phyloP scores from a whole-genome alignment of 345 rosid species.

The Gossypium rotundifolium region DNA sequence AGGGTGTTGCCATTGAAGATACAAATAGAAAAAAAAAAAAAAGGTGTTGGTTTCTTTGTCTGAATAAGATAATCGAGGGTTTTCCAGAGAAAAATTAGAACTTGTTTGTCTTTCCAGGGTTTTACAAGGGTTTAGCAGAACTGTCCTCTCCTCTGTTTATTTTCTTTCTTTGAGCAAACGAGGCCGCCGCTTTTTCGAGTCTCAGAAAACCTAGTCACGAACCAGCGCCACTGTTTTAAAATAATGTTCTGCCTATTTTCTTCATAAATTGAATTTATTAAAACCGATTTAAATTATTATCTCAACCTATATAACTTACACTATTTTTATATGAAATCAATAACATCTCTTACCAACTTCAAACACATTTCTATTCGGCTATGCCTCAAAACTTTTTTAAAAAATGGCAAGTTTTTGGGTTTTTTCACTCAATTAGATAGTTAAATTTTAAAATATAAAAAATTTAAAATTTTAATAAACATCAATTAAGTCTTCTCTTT shows the following conservation, averaged over 20 bases:
- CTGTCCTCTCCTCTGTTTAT: neutral
- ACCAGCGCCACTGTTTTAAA: neutral
- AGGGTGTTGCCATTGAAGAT: slow-evolving; percentile 36
- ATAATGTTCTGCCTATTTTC: neutral
- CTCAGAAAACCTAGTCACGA: neutral
- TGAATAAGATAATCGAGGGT: neutral
- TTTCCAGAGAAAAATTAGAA: neutral
- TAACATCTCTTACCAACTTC: too few species aligned
- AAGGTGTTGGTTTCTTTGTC: neutral
- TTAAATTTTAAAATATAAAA: too few species aligned
- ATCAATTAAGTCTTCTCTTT: too few species aligned
- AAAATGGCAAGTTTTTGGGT: too few species aligned
- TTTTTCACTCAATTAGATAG: too few species aligned
- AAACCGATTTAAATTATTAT: too few species aligned
- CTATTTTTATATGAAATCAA: too few species aligned
- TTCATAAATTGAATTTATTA: too few species aligned
- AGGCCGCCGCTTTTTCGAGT: neutral
- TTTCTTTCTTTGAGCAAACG: neutral
- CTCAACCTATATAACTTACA: too few species aligned
- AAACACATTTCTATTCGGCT: too few species aligned
- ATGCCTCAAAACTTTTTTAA: too few species aligned
- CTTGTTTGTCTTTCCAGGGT: neutral
- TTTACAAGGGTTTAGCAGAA: slow-evolving; percentile 1
- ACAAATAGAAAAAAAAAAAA: neutral
- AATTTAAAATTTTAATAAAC: too few species aligned